phyloP scores from a whole-genome alignment of 345 rosid species.

The Acer yangbiense region DNA sequence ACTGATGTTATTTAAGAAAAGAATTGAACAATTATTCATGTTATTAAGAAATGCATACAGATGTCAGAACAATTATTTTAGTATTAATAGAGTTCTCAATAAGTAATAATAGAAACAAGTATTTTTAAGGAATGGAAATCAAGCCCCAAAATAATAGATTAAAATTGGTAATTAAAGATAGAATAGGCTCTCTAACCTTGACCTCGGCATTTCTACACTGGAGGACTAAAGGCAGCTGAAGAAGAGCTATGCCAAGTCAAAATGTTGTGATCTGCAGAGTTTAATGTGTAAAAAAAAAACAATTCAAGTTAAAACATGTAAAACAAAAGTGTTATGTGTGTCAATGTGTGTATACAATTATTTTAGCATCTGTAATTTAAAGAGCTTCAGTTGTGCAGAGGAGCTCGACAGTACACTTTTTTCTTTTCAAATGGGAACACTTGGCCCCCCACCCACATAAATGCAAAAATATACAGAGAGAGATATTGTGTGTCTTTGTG shows the following conservation, averaged over 20 bases:
- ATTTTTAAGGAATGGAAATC: not conserved
- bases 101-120: not conserved
- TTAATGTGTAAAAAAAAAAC: not conserved
- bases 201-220: slow-evolving; percentile 61
- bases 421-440: not conserved
- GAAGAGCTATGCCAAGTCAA: slow-evolving; percentile 13
- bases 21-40: not conserved
- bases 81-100: not conserved
- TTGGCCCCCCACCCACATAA: slow-evolving; percentile 14
- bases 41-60: not conserved
- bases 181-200: slow-evolving; percentile 53
- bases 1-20: too few relatives aligned
- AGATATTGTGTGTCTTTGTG: not conserved
- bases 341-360: too few relatives aligned
- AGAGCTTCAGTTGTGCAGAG: slow-evolving; percentile 4
- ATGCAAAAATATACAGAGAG: not conserved
- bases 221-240: slow-evolving; percentile 1
- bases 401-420: not conserved
- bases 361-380: not conserved
- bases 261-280: slow-evolving; percentile 32
- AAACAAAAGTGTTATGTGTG: too few relatives aligned
- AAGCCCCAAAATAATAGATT: not conserved
- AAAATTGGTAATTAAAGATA: not conserved
- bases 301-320: not conserved
- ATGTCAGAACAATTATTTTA: not conserved